Percentiles rank a stretch among this genome's conserved stretches.
These are phyloP conservation scores for Guyanaporus albipodus DNA, from an alignment of 768 basidiomycete genomes.

Conservation along the genomic window DNA sequence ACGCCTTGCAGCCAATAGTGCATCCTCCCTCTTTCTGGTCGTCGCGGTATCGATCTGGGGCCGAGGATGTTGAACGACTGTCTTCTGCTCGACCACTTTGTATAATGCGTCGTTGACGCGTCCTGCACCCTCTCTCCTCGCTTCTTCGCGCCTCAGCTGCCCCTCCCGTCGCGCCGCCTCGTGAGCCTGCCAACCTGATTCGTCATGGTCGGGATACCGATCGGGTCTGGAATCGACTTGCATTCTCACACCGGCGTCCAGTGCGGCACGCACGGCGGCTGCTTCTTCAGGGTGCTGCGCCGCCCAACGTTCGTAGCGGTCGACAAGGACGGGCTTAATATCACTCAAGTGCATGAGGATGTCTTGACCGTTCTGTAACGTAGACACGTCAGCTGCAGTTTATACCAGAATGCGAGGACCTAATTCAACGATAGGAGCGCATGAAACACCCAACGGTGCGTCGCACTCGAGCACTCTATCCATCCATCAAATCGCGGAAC, in stretches of 20 bases:
- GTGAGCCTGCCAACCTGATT: constrained; percentile 33
- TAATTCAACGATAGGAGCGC: background rate
- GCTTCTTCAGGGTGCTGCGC: constrained; percentile 39
- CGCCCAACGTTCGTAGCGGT: constrained; percentile 61
- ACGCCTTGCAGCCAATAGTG: constrained; percentile 22
- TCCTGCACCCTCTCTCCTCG: constrained; percentile 34
- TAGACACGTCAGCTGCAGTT: constrained; percentile 14
- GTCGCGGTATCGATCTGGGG: constrained; percentile 28
- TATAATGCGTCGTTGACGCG: constrained; percentile 35
- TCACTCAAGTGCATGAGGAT: constrained; percentile 63
- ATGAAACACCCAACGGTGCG: background rate
- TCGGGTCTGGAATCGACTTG: constrained; percentile 25
- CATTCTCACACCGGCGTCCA: constrained; percentile 18
- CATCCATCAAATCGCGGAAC: constrained; percentile 5
- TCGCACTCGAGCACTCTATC: background rate
- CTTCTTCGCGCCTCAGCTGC: constrained; percentile 31
- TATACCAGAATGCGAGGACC: constrained; percentile 1
- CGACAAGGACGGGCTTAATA: constrained; percentile 61
- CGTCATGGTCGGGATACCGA: constrained; percentile 26
- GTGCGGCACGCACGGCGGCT: constrained; percentile 17
- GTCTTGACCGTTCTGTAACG: constrained; percentile 64
- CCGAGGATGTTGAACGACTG: constrained; percentile 17
- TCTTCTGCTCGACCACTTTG: constrained; percentile 19
- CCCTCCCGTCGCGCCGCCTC: constrained; percentile 31
- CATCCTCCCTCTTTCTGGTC: constrained; percentile 32